phyloP scores from a whole-genome alignment of 2,329 filamentous ascomycete species.

The Curvularia spicifera region DNA sequence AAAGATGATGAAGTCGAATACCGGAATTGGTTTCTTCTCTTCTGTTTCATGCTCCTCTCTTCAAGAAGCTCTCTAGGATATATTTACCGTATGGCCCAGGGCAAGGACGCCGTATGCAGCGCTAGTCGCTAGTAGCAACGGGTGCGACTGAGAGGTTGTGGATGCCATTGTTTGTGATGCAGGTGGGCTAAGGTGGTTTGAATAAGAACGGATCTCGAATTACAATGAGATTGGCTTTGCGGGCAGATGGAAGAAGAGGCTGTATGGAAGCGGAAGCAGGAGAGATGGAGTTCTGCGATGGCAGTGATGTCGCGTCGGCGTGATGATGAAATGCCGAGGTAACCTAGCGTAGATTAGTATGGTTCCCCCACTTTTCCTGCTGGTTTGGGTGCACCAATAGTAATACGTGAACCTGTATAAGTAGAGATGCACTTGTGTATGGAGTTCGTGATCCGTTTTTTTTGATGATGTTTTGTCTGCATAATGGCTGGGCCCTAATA shows the following conservation, averaged over 20 bases:
- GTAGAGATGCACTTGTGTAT: background rate
- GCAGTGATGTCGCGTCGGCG: slow-evolving; percentile 3
- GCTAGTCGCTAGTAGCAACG: slow-evolving; percentile 39
- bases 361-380: slow-evolving; percentile 16
- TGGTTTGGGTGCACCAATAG: slow-evolving; percentile 3
- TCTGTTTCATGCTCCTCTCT: background rate
- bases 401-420: background rate
- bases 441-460: background rate
- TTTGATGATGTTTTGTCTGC: no score
- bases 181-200: background rate
- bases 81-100: slow-evolving; percentile 42
- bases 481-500: background rate
- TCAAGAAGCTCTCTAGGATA: background rate
- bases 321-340: slow-evolving; percentile 14
- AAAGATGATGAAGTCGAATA: background rate
- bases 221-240: background rate
- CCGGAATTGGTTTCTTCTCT: background rate
- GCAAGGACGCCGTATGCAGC: slow-evolving; percentile 41
- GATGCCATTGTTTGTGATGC: slow-evolving; percentile 20
- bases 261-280: background rate
- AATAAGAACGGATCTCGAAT: background rate
- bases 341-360: slow-evolving; percentile 1
- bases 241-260: background rate
- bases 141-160: slow-evolving; percentile 29
- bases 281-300: background rate